phyloP scores from a whole-genome alignment of 805 yeast genomes.

The Saturnispora sekii region DNA sequence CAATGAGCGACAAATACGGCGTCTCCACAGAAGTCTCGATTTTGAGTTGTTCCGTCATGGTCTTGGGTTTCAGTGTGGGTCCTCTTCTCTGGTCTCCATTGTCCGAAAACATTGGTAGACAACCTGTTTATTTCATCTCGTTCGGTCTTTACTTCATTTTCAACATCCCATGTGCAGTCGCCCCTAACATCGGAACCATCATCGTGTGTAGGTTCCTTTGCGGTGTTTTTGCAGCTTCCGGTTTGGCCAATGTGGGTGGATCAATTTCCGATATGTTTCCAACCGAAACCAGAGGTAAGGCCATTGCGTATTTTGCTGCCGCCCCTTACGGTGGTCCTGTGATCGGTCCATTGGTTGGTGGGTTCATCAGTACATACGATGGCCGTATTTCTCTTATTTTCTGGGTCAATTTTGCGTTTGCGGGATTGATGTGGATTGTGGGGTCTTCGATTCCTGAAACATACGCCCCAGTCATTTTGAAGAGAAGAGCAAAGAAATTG shows the following conservation, averaged over 20 bases:
- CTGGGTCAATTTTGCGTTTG: constrained; percentile 91
- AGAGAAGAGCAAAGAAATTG: constrained; percentile 50
- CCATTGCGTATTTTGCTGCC: constrained; percentile 84
- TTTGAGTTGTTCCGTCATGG: constrained; percentile 78
- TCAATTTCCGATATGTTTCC: constrained; percentile 84
- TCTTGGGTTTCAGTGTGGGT: constrained; percentile 78
- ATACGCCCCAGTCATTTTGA: constrained; percentile 72
- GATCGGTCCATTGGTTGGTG: constrained; percentile 79
- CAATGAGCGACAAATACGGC: constrained; percentile 52
- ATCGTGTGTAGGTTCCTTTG: constrained; percentile 77
- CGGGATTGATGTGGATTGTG: constrained; percentile 72
- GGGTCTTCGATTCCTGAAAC: constrained; percentile 77
- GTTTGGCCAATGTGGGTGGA: constrained; percentile 82
- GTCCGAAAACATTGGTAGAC: constrained; percentile 77
- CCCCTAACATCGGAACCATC: constrained; percentile 73
- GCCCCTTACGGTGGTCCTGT: constrained; percentile 94
- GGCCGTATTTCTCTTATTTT: constrained; percentile 58
- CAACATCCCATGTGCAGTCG: constrained; percentile 80
- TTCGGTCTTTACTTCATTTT: constrained; percentile 65
- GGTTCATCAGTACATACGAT: constrained; percentile 71
- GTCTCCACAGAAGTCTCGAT: constrained; percentile 75
- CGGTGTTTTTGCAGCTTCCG: constrained; percentile 80
- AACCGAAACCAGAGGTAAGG: constrained; percentile 73
- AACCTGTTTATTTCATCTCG: constrained; percentile 72
- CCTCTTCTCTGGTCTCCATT: constrained; percentile 87